A percentile compares a stretch with the other conserved stretches of the same genome.
Evolutionary conservation across 1,284 basidiomycete species (phyloP).

Genomic region (Fomes fomentarius): DNA sequence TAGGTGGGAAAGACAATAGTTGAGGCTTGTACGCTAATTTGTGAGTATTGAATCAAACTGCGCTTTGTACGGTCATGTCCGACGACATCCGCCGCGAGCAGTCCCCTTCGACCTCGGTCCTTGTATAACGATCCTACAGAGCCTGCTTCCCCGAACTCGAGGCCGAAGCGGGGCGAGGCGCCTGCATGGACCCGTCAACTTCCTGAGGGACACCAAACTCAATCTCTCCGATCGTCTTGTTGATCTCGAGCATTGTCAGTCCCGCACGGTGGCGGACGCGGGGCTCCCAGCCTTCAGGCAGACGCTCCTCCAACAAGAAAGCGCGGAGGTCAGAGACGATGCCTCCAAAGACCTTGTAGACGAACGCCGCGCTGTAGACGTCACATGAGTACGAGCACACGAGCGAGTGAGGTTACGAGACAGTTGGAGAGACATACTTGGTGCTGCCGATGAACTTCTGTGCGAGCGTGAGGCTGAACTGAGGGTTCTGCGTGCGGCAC

Average conservation of each 20-base stretch:
- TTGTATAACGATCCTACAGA: neutral
- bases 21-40: too few species aligned
- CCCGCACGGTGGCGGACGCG: slow-evolving; percentile 53
- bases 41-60: too few species aligned
- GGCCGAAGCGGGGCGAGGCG: neutral
- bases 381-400: neutral
- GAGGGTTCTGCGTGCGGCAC: slow-evolving; percentile 52
- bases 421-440: slow-evolving; percentile 49
- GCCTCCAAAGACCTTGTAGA: slow-evolving; percentile 68
- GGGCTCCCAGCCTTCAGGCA: slow-evolving; percentile 72
- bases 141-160: neutral
- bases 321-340: slow-evolving; percentile 53
- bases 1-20: too few species aligned
- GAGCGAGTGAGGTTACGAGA: neutral
- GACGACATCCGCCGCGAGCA: too few species aligned
- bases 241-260: slow-evolving; percentile 60
- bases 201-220: slow-evolving; percentile 46
- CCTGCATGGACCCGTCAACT: slow-evolving; percentile 17
- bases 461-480: slow-evolving; percentile 48
- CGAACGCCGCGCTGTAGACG: slow-evolving; percentile 49
- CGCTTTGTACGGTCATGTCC: too few species aligned
- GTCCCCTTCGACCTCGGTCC: too few species aligned
- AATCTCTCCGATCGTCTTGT: slow-evolving; percentile 54
- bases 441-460: slow-evolving; percentile 67
- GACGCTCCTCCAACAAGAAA: slow-evolving; percentile 62